Evolutionary conservation across 2,329 filamentous ascomycete species (phyloP), one percentile per base, ranked within the genome.

Genomic region (Pyrenochaeta sp.): DNA sequence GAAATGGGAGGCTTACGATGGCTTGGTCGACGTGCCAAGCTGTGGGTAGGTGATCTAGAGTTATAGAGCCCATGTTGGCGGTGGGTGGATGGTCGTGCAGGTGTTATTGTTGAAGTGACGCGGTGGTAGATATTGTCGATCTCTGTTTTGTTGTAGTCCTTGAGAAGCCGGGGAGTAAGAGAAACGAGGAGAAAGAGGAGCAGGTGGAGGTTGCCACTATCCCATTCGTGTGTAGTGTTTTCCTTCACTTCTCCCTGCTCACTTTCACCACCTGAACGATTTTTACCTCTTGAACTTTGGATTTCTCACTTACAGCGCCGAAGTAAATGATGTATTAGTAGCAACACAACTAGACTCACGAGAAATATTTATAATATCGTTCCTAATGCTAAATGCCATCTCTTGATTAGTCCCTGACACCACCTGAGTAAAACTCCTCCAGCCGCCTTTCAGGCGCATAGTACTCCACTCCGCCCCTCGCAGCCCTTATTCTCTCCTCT

Each of bases 21-120:
- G 93, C 92, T 81, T 97, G 93, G 83, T 97, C 94, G 73, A 98
- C 94, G 79, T 98, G 94, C 94, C 94, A 98, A 78, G 91, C 94
- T 28, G 91, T 92, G 66, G 87, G 86, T 44, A 98, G 86, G 79
- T 97, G 93, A 44, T 93, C 93, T 46, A 97, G 87, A 50, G 96
- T 90, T 62, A 96, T 90, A 69, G 92, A 96, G 70, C 92, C 92
- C 86, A 88, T 88, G 24, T 15, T 66, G 44, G 25, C 30, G 32
- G 28, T 30, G 28, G 9, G 28, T 30, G 28, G 28, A 30, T 5
- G 9, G 28, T 30, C 28, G 28, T 30, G 28, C 28, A 30, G 9
- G 28, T 30, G 28, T 30, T 30, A 12, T 32, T 25, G 44, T 36
- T 24, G 13, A 8, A 19, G 9, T 34, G 22, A 5, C 28, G n/a